These are phyloP conservation scores for Stellera chamaejasme DNA, from an alignment of 345 rosid genomes.

Conservation along the genomic window DNA sequence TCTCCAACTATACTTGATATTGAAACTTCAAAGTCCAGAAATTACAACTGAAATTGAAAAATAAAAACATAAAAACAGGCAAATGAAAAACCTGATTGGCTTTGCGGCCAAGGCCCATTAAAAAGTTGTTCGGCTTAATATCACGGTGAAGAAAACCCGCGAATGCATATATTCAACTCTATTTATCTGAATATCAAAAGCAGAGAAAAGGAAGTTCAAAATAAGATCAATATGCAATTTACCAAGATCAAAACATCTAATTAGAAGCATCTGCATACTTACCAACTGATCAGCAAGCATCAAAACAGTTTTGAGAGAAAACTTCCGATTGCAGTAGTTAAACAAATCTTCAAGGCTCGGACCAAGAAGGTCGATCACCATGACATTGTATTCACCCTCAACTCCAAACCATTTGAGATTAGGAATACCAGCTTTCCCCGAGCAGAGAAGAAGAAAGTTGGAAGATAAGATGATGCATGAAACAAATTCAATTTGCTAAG, in stretches of 20 bases:
- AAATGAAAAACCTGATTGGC: slow-evolving; percentile 61
- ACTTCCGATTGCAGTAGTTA: slow-evolving; percentile 67
- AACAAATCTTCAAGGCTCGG: slow-evolving; percentile 77
- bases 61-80: background rate
- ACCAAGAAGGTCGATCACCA: slow-evolving; percentile 80
- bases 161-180: slow-evolving; percentile 91
- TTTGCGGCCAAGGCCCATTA: slow-evolving; percentile 92
- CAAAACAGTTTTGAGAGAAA: slow-evolving; percentile 58
- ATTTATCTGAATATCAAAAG: slow-evolving; percentile 37
- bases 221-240: slow-evolving; percentile 1
- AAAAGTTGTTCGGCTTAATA: slow-evolving; percentile 85
- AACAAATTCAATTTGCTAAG: background rate
- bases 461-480: background rate
- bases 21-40: too few relatives aligned
- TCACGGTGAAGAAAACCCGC: slow-evolving; percentile 87
- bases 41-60: too few relatives aligned
- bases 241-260: background rate
- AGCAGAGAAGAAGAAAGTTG: slow-evolving; percentile 5
- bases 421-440: slow-evolving; percentile 53
- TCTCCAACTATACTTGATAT: too few relatives aligned
- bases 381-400: slow-evolving; percentile 54
- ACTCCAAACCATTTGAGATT: slow-evolving; percentile 79
- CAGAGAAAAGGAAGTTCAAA: background rate
- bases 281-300: slow-evolving; percentile 82
- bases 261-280: slow-evolving; percentile 18